These are phyloP conservation scores for Immersiporthe knoxdaviesiana DNA, from an alignment of 2,329 filamentous ascomycete species.

Conservation along the genomic window DNA sequence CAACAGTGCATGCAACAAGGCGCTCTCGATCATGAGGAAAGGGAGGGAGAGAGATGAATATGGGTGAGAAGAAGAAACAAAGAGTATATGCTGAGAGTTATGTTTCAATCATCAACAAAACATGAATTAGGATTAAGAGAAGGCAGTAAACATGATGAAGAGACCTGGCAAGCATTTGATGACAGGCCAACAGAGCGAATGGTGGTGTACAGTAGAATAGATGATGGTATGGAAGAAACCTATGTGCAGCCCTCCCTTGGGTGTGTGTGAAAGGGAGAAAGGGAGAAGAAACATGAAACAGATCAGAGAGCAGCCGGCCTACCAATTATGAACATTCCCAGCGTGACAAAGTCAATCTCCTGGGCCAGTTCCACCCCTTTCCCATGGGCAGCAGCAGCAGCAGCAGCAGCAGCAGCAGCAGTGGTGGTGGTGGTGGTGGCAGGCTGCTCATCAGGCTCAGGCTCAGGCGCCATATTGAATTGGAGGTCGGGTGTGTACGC, in stretches of 20 bases:
- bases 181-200: not conserved
- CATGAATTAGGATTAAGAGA: not conserved
- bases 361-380: conserved; percentile 36
- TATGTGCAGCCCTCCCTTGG: not conserved
- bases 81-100: not conserved
- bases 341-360: conserved; percentile 66
- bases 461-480: conserved; percentile 41
- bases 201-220: not conserved
- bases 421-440: not conserved
- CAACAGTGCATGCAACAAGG: conserved; percentile 19
- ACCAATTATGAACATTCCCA: conserved; percentile 78
- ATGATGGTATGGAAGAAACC: not conserved
- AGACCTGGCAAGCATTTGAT: not conserved
- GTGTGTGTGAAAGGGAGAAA: not conserved
- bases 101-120: not conserved
- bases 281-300: conserved; percentile 8
- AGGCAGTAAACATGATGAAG: not conserved
- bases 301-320: conserved; percentile 26
- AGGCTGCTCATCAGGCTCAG: conserved; percentile 30
- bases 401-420: not conserved
- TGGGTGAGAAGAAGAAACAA: not conserved
- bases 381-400: too few relatives aligned
- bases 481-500: conserved; percentile 1
- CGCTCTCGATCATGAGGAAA: not conserved
- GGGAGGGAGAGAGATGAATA: too few relatives aligned